These are phyloP conservation scores for Pseudozyma sp. DNA, from an alignment of 1,284 basidiomycete genomes.

Conservation along the genomic window DNA sequence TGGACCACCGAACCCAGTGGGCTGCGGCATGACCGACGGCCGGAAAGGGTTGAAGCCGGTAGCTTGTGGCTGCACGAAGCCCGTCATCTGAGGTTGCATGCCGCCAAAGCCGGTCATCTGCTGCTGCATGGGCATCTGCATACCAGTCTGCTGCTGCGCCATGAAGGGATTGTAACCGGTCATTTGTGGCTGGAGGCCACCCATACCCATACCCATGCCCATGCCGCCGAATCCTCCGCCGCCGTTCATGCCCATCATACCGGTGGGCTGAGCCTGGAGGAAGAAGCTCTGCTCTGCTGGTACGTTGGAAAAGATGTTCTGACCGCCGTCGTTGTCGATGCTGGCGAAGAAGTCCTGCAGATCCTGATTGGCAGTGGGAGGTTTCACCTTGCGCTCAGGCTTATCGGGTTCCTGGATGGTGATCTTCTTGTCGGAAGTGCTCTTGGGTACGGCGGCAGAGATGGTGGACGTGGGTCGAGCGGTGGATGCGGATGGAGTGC, in stretches of 20 bases:
- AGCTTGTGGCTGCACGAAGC: conserved; percentile 76
- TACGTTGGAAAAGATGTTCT: conserved; percentile 75
- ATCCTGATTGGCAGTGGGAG: conserved; percentile 68
- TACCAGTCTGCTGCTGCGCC: conserved; percentile 49
- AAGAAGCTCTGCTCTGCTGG: conserved; percentile 46
- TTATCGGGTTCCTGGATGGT: conserved; percentile 57
- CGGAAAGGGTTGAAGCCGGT: conserved; percentile 84
- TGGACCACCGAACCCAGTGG: conserved; percentile 48
- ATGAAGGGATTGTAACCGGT: conserved; percentile 71
- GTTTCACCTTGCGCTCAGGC: conserved; percentile 46
- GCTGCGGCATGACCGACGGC: conserved; percentile 59
- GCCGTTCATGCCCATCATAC: conserved; percentile 51
- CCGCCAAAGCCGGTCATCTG: conserved; percentile 74
- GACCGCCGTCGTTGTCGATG: conserved; percentile 83
- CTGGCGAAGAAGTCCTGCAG: conserved; percentile 90
- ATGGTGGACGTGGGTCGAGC: conserved; percentile 19
- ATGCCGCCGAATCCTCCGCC: conserved; percentile 61
- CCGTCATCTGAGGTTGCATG: conserved; percentile 67
- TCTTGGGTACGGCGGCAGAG: conserved; percentile 32
- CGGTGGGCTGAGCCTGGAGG: conserved; percentile 54
- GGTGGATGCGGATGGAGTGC: conserved; percentile 58
- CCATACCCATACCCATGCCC: conserved; percentile 69
- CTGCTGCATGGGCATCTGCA: conserved; percentile 70
- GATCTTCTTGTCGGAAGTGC: conserved; percentile 51
- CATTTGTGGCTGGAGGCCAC: conserved; percentile 65